Evolutionary conservation across 2,329 filamentous ascomycete species (phyloP).

Genomic region (Penicillium olsonii): DNA sequence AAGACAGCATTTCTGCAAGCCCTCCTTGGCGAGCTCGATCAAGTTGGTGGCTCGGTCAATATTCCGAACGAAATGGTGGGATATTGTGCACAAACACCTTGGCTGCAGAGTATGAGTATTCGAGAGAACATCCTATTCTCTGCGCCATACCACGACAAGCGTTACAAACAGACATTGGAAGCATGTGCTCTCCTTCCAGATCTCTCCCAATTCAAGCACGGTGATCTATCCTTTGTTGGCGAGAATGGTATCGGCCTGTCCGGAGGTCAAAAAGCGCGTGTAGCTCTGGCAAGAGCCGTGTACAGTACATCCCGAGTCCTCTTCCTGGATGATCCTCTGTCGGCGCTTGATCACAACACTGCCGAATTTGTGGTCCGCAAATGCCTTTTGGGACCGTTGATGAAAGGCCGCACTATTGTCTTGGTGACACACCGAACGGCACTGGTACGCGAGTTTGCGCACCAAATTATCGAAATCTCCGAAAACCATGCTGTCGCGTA

Average conservation of each 20-base stretch:
- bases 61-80: slow-evolving; percentile 60
- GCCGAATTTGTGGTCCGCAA: slow-evolving; percentile 62
- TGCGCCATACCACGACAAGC: slow-evolving; percentile 65
- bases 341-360: slow-evolving; percentile 64
- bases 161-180: slow-evolving; percentile 69
- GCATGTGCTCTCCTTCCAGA: slow-evolving; percentile 64
- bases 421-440: slow-evolving; percentile 69
- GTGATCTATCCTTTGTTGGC: slow-evolving; percentile 63
- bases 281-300: slow-evolving; percentile 62
- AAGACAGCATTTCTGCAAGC: slow-evolving; percentile 64
- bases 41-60: slow-evolving; percentile 51
- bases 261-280: slow-evolving; percentile 62
- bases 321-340: slow-evolving; percentile 61
- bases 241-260: slow-evolving; percentile 64
- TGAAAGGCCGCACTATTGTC: slow-evolving; percentile 56
- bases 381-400: slow-evolving; percentile 57
- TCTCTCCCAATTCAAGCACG: slow-evolving; percentile 63
- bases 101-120: slow-evolving; percentile 70
- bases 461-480: slow-evolving; percentile 71
- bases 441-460: slow-evolving; percentile 70
- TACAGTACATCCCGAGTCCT: slow-evolving; percentile 59
- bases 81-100: slow-evolving; percentile 67
- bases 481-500: slow-evolving; percentile 59
- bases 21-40: slow-evolving; percentile 61
- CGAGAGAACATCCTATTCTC: slow-evolving; percentile 69